Conservation (phyloP, 2,329 filamentous ascomycete genomes). For the Trichoderma asperellum region DNA sequence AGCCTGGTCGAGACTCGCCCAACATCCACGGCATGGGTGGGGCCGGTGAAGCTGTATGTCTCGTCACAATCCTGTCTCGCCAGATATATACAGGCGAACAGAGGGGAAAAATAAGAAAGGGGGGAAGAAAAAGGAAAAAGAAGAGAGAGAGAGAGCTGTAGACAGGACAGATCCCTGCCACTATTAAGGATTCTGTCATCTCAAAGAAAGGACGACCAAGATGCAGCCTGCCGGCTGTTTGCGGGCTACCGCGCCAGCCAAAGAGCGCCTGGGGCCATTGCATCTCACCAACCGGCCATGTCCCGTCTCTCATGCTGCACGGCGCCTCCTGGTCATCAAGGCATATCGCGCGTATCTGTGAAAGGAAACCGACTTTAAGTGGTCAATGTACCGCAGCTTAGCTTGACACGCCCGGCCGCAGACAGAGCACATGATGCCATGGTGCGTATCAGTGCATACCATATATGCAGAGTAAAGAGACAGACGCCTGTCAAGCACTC, state of each 20-base stretch:
- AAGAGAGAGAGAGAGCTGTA: neutral
- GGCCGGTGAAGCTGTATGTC: constrained; percentile 26
- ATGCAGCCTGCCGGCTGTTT: constrained; percentile 8
- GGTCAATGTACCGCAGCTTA: constrained; percentile 5
- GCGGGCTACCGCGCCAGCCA: constrained; percentile 14
- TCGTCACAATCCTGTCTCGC: neutral
- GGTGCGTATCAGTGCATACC: neutral
- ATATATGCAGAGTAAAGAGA: neutral
- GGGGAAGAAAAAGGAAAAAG: neutral
- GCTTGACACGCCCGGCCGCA: neutral
- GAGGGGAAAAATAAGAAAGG: neutral
- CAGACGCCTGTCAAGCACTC: constrained; percentile 10
- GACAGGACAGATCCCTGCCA: neutral
- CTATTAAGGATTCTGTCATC: neutral
- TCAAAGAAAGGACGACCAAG: neutral
- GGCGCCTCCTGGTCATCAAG: constrained; percentile 6
- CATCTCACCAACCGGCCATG: constrained; percentile 10
- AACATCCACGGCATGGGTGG: neutral
- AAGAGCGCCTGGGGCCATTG: neutral
- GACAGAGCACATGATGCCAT: constrained; percentile 24
- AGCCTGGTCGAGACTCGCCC: constrained; percentile 14
- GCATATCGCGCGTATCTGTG: constrained; percentile 13
- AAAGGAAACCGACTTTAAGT: neutral
- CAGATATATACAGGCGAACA: neutral
- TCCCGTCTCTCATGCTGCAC: constrained; percentile 2